Percentiles rank a stretch among this genome's conserved stretches.
These are phyloP conservation scores for Ambrosiella beaveri DNA, from an alignment of 2,329 filamentous ascomycete species.

Conservation along the genomic window DNA sequence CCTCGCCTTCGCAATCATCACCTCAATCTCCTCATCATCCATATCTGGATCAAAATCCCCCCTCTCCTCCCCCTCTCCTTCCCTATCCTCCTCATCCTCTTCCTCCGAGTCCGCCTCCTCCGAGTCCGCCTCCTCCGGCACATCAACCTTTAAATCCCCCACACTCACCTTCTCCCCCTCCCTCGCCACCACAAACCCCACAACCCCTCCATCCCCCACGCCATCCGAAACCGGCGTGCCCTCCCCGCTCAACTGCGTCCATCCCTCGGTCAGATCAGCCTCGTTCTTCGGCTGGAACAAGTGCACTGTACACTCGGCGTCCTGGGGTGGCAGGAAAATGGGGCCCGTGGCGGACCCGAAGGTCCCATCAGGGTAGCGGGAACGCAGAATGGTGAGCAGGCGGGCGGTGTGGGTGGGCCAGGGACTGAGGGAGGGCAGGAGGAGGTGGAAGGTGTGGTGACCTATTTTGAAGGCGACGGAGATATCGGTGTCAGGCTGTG, in stretches of 20 bases:
- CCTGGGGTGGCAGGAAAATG: constrained; percentile 22
- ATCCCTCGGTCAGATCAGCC: constrained; percentile 30
- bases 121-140: constrained; percentile 23
- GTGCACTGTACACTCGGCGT: constrained; percentile 23
- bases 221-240: constrained; percentile 27
- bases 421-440: constrained; percentile 39
- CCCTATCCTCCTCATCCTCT: constrained; percentile 3
- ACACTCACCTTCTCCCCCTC: constrained; percentile 23
- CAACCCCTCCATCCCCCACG: constrained; percentile 28
- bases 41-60: neutral
- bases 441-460: constrained; percentile 52
- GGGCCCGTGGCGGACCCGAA: constrained; percentile 24
- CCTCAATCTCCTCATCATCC: neutral
- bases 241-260: constrained; percentile 28
- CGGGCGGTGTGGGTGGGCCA: constrained; percentile 40
- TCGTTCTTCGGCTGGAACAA: constrained; percentile 30
- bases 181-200: constrained; percentile 30
- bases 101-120: constrained; percentile 18
- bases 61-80: neutral
- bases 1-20: neutral
- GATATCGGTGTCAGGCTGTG: constrained; percentile 25
- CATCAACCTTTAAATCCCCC: constrained; percentile 28
- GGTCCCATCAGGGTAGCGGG: constrained; percentile 35
- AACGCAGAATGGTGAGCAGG: constrained; percentile 39
- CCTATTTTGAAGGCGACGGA: constrained; percentile 59